A percentile compares a stretch with the other conserved stretches of the same genome.
Conservation (phyloP, 2,329 filamentous ascomycete genomes). For the Aspergillus neotritici region DNA sequence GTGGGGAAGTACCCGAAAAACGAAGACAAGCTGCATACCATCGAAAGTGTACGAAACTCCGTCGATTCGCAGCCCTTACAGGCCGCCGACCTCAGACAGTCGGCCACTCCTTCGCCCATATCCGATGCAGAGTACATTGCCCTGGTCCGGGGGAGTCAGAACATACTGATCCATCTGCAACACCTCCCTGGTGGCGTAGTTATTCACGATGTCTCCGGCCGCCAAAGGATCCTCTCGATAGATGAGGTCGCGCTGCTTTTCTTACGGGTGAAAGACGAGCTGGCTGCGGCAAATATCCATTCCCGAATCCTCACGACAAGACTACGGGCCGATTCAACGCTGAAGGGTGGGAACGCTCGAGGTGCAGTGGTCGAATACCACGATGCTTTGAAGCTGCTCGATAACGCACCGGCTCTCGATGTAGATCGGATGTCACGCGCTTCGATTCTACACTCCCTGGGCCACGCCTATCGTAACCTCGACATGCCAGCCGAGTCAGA, state of each 20-base stretch:
- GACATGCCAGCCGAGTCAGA: constrained; percentile 23
- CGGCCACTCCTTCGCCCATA: constrained; percentile 7
- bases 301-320: constrained; percentile 15
- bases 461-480: constrained; percentile 20
- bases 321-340: constrained; percentile 18
- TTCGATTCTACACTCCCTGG: constrained; percentile 22
- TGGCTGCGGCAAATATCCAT: constrained; percentile 16
- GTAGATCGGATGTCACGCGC: constrained; percentile 20
- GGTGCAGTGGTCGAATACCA: constrained; percentile 22
- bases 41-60: constrained; percentile 11
- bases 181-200: constrained; percentile 20
- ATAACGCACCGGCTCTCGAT: constrained; percentile 20
- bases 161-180: constrained; percentile 24
- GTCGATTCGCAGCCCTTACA: constrained; percentile 3
- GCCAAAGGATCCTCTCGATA: constrained; percentile 26
- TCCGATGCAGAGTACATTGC: constrained; percentile 16
- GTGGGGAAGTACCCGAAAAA: constrained; percentile 18
- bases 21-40: constrained; percentile 10
- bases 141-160: constrained; percentile 13
- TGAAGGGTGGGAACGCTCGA: constrained; percentile 19
- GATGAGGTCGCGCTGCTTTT: constrained; percentile 28
- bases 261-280: constrained; percentile 22
- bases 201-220: constrained; percentile 26
- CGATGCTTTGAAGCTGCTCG: constrained; percentile 19
- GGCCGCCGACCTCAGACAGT: constrained; percentile 4